Conservation (phyloP, 345 rosid species). For the Pseudoturritis turrita region DNA sequence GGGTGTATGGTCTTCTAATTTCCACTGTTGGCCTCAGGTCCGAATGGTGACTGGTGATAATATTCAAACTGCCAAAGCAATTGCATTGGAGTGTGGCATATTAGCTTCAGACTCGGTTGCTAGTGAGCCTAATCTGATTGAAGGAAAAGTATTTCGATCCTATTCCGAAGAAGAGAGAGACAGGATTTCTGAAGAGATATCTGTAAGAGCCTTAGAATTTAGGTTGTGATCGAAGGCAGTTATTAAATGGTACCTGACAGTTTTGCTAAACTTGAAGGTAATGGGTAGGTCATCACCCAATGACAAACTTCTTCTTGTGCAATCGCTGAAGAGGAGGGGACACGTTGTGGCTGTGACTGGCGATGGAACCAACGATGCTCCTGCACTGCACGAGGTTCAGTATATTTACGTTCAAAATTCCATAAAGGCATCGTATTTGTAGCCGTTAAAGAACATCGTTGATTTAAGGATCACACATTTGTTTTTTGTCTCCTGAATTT, state of each 20-base stretch:
- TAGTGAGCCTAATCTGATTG: conserved; percentile 64
- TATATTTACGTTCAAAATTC: not conserved
- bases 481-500: conserved; percentile 1
- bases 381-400: conserved; percentile 82
- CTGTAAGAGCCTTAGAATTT: conserved; percentile 39
- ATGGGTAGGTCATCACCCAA: conserved; percentile 93
- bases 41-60: conserved; percentile 99
- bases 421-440: not conserved
- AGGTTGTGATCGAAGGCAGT: conserved; percentile 11
- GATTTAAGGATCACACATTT: not conserved
- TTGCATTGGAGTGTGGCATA: conserved; percentile 96
- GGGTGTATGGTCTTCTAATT: not conserved
- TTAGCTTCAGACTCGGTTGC: conserved; percentile 56
- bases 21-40: conserved; percentile 42
- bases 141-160: conserved; percentile 77
- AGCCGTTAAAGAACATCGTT: not conserved
- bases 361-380: conserved; percentile 94
- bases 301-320: conserved; percentile 87
- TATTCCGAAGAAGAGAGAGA: conserved; percentile 69
- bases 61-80: conserved; percentile 88
- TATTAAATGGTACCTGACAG: conserved; percentile 3
- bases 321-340: conserved; percentile 67
- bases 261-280: conserved; percentile 44
- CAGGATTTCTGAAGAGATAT: conserved; percentile 66
- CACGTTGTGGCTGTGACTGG: conserved; percentile 93